Percentiles rank a stretch among this genome's conserved stretches.
Evolutionary conservation across 177 flowering plant species (phyloP).

Genomic region (Vitis hybrid): DNA sequence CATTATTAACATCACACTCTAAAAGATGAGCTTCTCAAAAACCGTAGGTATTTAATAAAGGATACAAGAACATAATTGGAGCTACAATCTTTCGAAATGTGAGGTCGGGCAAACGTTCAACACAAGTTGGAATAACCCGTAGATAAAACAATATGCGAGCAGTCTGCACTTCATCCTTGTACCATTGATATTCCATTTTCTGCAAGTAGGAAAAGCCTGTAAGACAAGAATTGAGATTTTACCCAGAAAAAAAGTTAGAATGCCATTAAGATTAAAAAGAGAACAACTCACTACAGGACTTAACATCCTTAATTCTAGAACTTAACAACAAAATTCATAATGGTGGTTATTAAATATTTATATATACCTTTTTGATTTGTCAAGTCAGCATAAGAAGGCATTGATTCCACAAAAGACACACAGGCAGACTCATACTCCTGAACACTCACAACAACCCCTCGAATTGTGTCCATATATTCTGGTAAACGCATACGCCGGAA

Average conservation of each 20-base stretch:
- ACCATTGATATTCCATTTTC: slow-evolving; percentile 56
- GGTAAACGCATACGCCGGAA: slow-evolving; percentile 78
- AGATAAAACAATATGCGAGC: slow-evolving; percentile 84
- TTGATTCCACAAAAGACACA: slow-evolving; percentile 62
- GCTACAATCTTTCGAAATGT: slow-evolving; percentile 62
- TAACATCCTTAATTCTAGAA: neutral
- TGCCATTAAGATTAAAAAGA: neutral
- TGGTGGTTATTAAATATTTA: neutral
- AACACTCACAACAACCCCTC: slow-evolving; percentile 55
- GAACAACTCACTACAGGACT: neutral
- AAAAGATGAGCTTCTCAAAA: neutral
- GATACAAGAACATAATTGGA: slow-evolving; percentile 93
- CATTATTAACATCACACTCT: neutral
- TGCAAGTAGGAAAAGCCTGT: slow-evolving; percentile 29
- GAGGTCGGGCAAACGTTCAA: slow-evolving; percentile 52
- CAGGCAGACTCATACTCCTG: slow-evolving; percentile 75
- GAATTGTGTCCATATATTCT: slow-evolving; percentile 83
- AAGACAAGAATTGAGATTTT: slow-evolving; percentile 4
- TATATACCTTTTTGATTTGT: slow-evolving; percentile 55
- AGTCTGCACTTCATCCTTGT: slow-evolving; percentile 85
- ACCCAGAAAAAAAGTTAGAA: neutral
- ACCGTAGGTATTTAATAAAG: slow-evolving; percentile 20
- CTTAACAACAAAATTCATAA: neutral
- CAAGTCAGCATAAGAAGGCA: slow-evolving; percentile 74
- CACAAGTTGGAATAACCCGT: slow-evolving; percentile 84